phyloP scores from a whole-genome alignment of 1,284 basidiomycete species.

The Trametes sp. region DNA sequence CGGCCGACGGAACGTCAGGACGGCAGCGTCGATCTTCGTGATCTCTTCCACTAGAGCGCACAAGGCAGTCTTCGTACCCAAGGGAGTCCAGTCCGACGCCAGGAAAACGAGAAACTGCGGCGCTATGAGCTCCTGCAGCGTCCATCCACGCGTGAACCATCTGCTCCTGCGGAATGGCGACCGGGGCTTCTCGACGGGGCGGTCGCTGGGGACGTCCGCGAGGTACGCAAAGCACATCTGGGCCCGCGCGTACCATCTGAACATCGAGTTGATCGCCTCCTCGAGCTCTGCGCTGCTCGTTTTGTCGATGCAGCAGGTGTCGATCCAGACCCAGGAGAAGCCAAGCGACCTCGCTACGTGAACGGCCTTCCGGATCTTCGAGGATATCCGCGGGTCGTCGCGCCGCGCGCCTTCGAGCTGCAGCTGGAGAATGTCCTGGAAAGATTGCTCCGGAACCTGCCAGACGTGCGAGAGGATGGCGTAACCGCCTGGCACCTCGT shows the following conservation, averaged over 20 bases:
- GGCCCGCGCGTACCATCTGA: not conserved
- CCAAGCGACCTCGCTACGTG: not conserved
- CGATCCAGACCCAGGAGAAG: not conserved
- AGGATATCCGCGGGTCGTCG: not conserved
- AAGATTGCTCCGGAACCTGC: not conserved
- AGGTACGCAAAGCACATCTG: not conserved
- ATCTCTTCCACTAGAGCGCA: not conserved
- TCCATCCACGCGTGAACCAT: too few relatives aligned
- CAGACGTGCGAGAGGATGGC: constrained; percentile 1
- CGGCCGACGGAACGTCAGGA: not conserved
- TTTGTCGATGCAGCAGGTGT: too few relatives aligned
- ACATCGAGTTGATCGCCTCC: too few relatives aligned
- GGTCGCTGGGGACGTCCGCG: not conserved
- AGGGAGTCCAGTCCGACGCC: not conserved
- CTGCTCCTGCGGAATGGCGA: not conserved
- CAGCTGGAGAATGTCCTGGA: not conserved
- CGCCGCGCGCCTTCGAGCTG: not conserved
- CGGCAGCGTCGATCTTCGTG: not conserved
- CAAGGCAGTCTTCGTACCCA: not conserved
- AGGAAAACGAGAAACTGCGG: not conserved
- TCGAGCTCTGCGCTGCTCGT: too few relatives aligned
- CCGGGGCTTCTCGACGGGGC: not conserved
- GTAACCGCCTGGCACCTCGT: not conserved
- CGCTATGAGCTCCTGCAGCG: too few relatives aligned
- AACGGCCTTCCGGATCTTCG: not conserved